Conservation (phyloP, 225 moss, liverwort and hornwort species). For the Thuidium tamariscinum region DNA sequence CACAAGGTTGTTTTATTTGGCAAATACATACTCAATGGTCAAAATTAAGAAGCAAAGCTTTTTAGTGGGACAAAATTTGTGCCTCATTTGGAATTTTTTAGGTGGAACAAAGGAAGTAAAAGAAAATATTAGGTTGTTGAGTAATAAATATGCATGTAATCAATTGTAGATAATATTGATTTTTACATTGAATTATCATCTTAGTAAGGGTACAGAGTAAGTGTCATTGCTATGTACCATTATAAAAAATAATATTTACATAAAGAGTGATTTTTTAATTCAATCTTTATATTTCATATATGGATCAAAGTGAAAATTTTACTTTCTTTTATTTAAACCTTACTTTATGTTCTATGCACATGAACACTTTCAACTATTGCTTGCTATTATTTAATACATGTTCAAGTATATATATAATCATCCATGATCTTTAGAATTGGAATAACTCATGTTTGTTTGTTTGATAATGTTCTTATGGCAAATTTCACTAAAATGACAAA, state of each 20-base stretch:
- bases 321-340: neutral
- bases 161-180: neutral
- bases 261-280: neutral
- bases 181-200: neutral
- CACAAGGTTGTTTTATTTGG: no score
- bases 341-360: accelerated
- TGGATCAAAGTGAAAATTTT: neutral
- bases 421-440: neutral
- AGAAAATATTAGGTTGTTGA: neutral
- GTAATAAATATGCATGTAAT: no score
- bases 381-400: accelerated
- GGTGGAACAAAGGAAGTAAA: no score
- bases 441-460: neutral
- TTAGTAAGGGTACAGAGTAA: neutral
- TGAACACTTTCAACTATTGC: neutral
- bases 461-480: no score
- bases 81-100: no score
- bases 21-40: no score
- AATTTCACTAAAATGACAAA: no score
- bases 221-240: neutral
- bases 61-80: no score
- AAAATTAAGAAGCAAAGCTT: no score
- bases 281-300: neutral
- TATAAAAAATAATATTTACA: no score
- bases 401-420: neutral